phyloP scores from a whole-genome alignment of 2,329 filamentous ascomycete species.

The Apiospora hydei region DNA sequence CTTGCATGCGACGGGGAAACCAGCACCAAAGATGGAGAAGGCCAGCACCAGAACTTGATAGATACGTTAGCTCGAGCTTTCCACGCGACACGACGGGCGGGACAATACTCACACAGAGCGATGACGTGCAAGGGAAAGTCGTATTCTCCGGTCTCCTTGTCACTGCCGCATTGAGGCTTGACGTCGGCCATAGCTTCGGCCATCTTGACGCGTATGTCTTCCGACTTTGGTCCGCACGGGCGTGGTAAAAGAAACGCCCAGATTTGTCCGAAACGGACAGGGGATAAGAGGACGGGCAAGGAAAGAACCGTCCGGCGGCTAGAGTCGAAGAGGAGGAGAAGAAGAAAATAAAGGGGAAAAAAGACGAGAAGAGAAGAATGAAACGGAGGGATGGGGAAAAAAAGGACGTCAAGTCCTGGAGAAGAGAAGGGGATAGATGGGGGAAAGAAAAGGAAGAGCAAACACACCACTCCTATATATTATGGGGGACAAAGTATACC shows the following conservation, averaged over 20 bases:
- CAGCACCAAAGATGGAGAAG: slow-evolving; percentile 52
- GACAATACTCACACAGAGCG: slow-evolving; percentile 47
- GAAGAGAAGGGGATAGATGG: slow-evolving; percentile 7
- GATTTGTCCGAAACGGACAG: background rate
- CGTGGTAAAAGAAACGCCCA: slow-evolving; percentile 1
- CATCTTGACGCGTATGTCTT: slow-evolving; percentile 33
- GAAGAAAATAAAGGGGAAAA: slow-evolving; percentile 32
- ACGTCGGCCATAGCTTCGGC: slow-evolving; percentile 39
- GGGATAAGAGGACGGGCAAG: background rate
- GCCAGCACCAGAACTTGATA: slow-evolving; percentile 50
- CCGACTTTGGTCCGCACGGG: background rate
- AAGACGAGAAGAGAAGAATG: slow-evolving; percentile 29
- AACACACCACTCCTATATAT: slow-evolving; percentile 14
- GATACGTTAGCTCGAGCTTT: slow-evolving; percentile 25
- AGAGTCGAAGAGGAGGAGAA: slow-evolving; percentile 11
- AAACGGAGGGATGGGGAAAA: slow-evolving; percentile 10
- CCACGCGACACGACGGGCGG: background rate
- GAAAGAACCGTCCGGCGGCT: slow-evolving; percentile 16
- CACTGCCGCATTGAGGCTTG: slow-evolving; percentile 50
- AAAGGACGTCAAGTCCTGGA: slow-evolving; percentile 22
- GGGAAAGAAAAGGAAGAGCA: background rate
- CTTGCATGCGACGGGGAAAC: slow-evolving; percentile 60
- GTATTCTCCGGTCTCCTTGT: slow-evolving; percentile 47
- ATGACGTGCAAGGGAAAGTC: slow-evolving; percentile 50
- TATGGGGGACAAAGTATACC: slow-evolving; percentile 1